Base-by-base conservation (phyloP, 768 basidiomycete genomes). In the Fomitopsis pulvina region DNA sequence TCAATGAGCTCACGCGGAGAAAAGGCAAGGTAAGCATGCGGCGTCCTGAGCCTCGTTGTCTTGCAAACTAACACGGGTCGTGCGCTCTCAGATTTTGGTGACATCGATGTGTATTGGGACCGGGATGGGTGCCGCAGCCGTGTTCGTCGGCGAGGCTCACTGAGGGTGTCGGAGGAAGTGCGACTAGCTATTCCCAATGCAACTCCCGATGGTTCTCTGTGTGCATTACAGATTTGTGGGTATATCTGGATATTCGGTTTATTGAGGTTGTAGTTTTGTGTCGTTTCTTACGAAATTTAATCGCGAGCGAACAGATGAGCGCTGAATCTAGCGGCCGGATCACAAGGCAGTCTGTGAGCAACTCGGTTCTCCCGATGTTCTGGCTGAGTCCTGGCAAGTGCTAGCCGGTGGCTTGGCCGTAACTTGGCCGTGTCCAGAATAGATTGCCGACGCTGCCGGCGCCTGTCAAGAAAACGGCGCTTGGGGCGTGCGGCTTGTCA, bases 51-150 rank as follows among this genome's bases (percentile, higher is more conserved):
- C n/a, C n/a, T n/a, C n/a, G n/a, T n/a, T n/a, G n/a, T n/a, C n/a
- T n/a, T n/a, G n/a, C n/a, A n/a, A n/a, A n/a, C n/a, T 28, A 32
- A 46, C 16, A 24, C 37, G 45, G n/a, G 18, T 30, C 34, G 25
- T 12, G 8, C n/a, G 38, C 45, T n/a, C 39, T 26, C 47, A 87
- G 87, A 69, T 93, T 6, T 71, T 94, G 41, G 77, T 91, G n/a
- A 92, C 88, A 2, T 83, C 82, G 12, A 93, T 93, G 90, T 93
- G 91, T 60, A 84, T 94, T 32, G 82, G 85, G 16, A 85, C 84
- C 11, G 88, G 91, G n/a, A 92, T 92, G 89, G 90, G 90, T n/a
- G 91, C 89, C 8, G 63, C 61, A 32, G 63, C 56, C 9, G 60
- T 66, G 20, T 65, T 64, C 38, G 56, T 64, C 34, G 34, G 34